Base-by-base conservation (phyloP, 768 basidiomycete genomes). In the Pholiota microspora region DNA sequence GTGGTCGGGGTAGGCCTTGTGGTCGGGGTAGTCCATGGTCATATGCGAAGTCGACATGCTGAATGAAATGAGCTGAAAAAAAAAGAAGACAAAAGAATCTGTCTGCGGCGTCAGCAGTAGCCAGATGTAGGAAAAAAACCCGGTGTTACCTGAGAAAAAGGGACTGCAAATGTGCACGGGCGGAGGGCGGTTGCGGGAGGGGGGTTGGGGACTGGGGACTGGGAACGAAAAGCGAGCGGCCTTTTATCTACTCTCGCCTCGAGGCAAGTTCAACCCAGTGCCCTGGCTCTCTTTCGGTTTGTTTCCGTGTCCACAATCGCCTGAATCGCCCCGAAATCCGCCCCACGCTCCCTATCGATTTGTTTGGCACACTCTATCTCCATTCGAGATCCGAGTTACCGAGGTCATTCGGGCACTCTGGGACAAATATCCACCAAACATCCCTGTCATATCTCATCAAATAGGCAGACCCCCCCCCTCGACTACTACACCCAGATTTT, bases 1-100 rank as follows among this genome's bases (percentile, higher is more conserved):
- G 62, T 77, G 64, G 58, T 75, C 73, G 71, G 77, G 76, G 67
- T 59, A 52, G 9, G 62, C 46, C 51, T 64, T 64, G 61, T 65
- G 64, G 63, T 81, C 79, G 61, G 79, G 80, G 65, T 80, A 27
- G 38, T 32, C 79, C 72, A 80, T 77, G 59, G 66, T 70, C 56
- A 71, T 60, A 51, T 66, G 68, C 31, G 66, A 59, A 69, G 69
- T 64, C 51, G 51, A 51, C 51, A 51, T 67, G 67, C 61, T 61
- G 67, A 59, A 66, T 64, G 65, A 66, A 66, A 62, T 66, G 64
- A 42, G 49, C 38, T 29, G 56, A 69, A 49, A 40, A 63, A 60
- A 67, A 60, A 57, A 61, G 63, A 55, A 56, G 49, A 42, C 51
- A 52, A 56, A 55, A 56, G 54, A 57, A 73, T 63, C 65, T 62